These are phyloP conservation scores for Ophiostoma novo-ulmi DNA, from an alignment of 2,329 filamentous ascomycete genomes.

Conservation along the genomic window DNA sequence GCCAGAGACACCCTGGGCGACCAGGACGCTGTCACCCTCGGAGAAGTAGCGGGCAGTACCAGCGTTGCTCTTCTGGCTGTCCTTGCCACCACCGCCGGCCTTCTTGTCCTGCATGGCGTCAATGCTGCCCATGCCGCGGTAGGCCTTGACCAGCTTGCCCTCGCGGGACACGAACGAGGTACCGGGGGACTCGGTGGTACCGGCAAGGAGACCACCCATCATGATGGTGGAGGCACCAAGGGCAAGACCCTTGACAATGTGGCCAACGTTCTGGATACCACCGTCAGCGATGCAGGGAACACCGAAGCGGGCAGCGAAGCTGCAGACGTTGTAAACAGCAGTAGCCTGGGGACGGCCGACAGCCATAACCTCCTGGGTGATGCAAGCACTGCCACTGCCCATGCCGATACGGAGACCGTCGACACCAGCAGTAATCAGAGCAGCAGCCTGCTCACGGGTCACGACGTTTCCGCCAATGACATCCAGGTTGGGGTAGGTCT, in stretches of 20 bases:
- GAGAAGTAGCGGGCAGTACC: slow-evolving; percentile 98
- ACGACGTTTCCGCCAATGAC: slow-evolving; percentile 99
- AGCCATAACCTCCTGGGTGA: slow-evolving; percentile 99
- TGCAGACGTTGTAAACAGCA: slow-evolving; percentile 81
- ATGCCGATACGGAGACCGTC: slow-evolving; percentile 98
- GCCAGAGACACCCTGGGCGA: slow-evolving; percentile 93
- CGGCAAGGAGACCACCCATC: slow-evolving; percentile 97
- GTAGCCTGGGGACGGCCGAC: slow-evolving; percentile 94
- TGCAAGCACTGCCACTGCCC: slow-evolving; percentile 96
- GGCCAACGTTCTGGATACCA: slow-evolving; percentile 95
- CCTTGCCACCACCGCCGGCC: slow-evolving; percentile 67
- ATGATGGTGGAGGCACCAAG: slow-evolving; percentile 94
- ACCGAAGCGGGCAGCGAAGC: slow-evolving; percentile 86
- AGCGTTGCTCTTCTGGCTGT: slow-evolving; percentile 78
- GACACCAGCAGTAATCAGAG: slow-evolving; percentile 85
- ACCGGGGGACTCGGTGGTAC: slow-evolving; percentile 94
- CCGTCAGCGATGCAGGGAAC: slow-evolving; percentile 98
- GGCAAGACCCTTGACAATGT: slow-evolving; percentile 96
- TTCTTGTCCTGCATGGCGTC: slow-evolving; percentile 99
- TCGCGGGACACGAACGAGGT: slow-evolving; percentile 95
- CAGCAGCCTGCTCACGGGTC: slow-evolving; percentile 90
- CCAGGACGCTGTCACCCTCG: slow-evolving; percentile 87
- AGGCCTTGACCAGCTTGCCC: slow-evolving; percentile 97
- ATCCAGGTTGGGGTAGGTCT: slow-evolving; percentile 76
- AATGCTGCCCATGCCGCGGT: slow-evolving; percentile 98